Percentiles rank a stretch among this genome's conserved stretches.
Conservation (phyloP, 23 red algal genomes). For the Gracilariopsis chorda region DNA sequence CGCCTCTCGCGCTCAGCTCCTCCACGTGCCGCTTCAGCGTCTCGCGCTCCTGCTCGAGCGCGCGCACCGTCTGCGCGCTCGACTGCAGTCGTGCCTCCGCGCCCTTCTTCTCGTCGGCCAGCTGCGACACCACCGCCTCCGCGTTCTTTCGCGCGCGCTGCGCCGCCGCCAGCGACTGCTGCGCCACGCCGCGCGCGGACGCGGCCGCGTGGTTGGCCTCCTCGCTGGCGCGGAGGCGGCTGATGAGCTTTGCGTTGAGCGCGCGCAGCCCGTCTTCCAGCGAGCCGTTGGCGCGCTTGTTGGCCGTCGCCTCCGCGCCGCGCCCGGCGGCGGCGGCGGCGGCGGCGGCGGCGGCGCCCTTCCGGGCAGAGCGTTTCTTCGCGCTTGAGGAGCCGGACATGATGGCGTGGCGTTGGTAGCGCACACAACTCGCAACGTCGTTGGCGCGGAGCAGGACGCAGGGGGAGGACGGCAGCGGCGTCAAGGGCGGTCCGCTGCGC, state of each 20-base stretch:
- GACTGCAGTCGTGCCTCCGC: neutral
- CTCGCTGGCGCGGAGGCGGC: neutral
- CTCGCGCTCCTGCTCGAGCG: neutral
- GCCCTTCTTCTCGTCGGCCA: neutral
- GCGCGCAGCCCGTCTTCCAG: slow-evolving; percentile 2
- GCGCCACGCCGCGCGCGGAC: neutral
- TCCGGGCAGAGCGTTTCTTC: too few relatives aligned
- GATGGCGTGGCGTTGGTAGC: too few relatives aligned
- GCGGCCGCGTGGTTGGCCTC: neutral
- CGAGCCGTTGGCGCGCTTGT: too few relatives aligned
- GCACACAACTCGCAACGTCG: too few relatives aligned
- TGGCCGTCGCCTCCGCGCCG: too few relatives aligned
- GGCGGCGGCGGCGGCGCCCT: neutral
- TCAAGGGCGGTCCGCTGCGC: too few relatives aligned
- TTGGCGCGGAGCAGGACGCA: too few relatives aligned
- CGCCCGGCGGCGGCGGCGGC: neutral
- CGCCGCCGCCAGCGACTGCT: neutral
- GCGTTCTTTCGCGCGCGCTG: neutral
- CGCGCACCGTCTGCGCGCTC: neutral
- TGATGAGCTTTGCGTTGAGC: slow-evolving; percentile 2
- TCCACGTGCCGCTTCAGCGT: neutral
- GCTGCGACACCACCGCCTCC: neutral
- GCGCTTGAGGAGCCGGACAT: too few relatives aligned
- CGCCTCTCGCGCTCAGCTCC: neutral
- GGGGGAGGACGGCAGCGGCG: too few relatives aligned